phyloP scores from a whole-genome alignment of 2,329 filamentous ascomycete genomes.

The Trichoderma sp. region DNA sequence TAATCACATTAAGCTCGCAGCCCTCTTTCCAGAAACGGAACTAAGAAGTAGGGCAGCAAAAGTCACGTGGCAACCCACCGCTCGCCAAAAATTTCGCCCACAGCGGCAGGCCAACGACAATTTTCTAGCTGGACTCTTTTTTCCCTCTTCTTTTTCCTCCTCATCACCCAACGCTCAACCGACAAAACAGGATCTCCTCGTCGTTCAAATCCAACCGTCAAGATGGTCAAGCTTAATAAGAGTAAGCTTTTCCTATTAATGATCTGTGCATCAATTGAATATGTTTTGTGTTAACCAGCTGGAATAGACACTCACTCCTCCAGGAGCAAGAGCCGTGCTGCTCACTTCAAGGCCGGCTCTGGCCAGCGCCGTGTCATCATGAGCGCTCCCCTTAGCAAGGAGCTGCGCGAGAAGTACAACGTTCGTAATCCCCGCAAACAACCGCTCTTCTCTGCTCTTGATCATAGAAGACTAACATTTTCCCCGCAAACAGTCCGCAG shows the following conservation, averaged over 20 bases:
- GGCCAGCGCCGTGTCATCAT: constrained; percentile 94
- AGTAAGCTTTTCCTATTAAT: constrained; percentile 42
- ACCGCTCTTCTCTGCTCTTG: background rate
- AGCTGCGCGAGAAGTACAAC: constrained; percentile 99
- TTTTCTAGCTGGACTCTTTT: constrained; percentile 13
- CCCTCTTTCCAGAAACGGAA: background rate
- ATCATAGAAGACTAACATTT: constrained; percentile 16
- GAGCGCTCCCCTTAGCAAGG: constrained; percentile 93
- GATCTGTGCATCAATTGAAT: background rate
- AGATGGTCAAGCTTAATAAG: constrained; percentile 72
- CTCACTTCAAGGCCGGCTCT: constrained; percentile 95
- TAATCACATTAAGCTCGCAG: background rate
- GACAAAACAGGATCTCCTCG: constrained; percentile 27
- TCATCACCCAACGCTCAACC: constrained; percentile 34
- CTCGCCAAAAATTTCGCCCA: constrained; percentile 36
- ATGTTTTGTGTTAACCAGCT: constrained; percentile 7
- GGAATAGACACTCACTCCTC: constrained; percentile 67
- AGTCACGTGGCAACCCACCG: background rate
- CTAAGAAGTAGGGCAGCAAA: background rate
- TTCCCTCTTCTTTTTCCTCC: constrained; percentile 9
- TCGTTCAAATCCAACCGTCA: constrained; percentile 38
- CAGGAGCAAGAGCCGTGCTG: constrained; percentile 98
- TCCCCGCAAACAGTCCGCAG: constrained; percentile 66
- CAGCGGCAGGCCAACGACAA: constrained; percentile 28
- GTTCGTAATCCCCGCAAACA: constrained; percentile 54